These are phyloP conservation scores for Leucoagaricus sp. DNA, from an alignment of 1,284 basidiomycete genomes.

Conservation along the genomic window DNA sequence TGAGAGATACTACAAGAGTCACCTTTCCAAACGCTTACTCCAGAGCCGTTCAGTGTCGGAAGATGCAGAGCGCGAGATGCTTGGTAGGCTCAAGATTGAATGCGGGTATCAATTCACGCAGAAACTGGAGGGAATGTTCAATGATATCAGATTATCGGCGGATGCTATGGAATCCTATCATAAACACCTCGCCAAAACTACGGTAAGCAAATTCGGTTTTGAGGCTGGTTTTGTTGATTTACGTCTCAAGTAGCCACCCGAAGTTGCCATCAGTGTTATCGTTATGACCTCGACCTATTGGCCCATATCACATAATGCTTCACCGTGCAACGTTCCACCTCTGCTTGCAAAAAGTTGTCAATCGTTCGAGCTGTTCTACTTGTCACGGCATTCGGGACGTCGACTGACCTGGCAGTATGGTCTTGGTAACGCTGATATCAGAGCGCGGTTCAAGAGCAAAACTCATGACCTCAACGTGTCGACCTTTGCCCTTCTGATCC, in stretches of 20 bases:
- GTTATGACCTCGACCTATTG: conserved; percentile 95
- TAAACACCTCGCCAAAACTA: conserved; percentile 54
- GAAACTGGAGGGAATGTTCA: conserved; percentile 99
- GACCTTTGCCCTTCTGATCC: conserved; percentile 87
- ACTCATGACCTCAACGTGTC: conserved; percentile 93
- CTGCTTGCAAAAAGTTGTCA: conserved; percentile 65
- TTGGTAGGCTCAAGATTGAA: conserved; percentile 97
- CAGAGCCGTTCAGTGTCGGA: conserved; percentile 89
- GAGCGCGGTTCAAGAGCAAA: conserved; percentile 77
- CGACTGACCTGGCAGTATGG: conserved; percentile 93
- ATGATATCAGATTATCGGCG: conserved; percentile 91
- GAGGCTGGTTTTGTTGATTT: neutral
- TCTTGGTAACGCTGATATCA: conserved; percentile 91
- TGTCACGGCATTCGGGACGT: conserved; percentile 86
- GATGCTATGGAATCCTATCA: conserved; percentile 84
- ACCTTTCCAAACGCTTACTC: conserved; percentile 92
- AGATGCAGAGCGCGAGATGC: conserved; percentile 97
- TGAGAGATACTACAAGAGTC: conserved; percentile 96
- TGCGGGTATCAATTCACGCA: conserved; percentile 97
- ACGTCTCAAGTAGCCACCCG: conserved; percentile 49
- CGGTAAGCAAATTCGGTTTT: conserved; percentile 39
- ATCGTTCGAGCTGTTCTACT: conserved; percentile 90
- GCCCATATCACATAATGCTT: conserved; percentile 73
- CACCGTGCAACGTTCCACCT: conserved; percentile 70
- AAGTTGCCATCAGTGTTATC: conserved; percentile 82